These are phyloP conservation scores for Globisporangium irregulare DNA, from an alignment of 352 stramenopile genomes.

Conservation along the genomic window DNA sequence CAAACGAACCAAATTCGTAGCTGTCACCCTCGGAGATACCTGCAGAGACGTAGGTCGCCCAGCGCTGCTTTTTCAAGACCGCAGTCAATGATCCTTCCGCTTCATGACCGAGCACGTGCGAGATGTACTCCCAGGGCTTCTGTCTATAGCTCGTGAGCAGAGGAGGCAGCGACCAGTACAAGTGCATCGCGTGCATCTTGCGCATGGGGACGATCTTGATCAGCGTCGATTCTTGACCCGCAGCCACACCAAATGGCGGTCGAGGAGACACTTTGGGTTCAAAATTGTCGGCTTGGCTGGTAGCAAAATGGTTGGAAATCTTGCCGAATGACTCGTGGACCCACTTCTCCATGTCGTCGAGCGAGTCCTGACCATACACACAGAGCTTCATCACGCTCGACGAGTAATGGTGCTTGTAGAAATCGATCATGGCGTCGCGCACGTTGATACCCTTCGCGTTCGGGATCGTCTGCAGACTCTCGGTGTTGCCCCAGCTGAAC, in stretches of 20 bases:
- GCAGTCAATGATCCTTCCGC: slow-evolving; percentile 37
- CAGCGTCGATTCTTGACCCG: slow-evolving; percentile 28
- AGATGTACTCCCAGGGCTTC: slow-evolving; percentile 56
- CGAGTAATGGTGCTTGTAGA: slow-evolving; percentile 61
- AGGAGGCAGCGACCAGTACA: slow-evolving; percentile 55
- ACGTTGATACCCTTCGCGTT: slow-evolving; percentile 42
- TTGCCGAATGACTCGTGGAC: slow-evolving; percentile 47
- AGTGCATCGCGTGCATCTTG: slow-evolving; percentile 38
- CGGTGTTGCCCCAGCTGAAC: slow-evolving; percentile 80
- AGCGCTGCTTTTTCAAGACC: slow-evolving; percentile 36
- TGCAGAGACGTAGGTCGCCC: slow-evolving; percentile 42
- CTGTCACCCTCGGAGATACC: slow-evolving; percentile 48
- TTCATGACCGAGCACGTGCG: slow-evolving; percentile 55
- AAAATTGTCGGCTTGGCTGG: neutral
- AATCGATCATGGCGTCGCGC: slow-evolving; percentile 44
- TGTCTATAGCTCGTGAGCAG: slow-evolving; percentile 37
- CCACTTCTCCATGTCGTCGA: slow-evolving; percentile 58
- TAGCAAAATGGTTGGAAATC: slow-evolving; percentile 23
- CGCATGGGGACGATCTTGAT: slow-evolving; percentile 44
- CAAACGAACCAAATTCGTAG: slow-evolving; percentile 66
- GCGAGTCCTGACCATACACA: slow-evolving; percentile 55
- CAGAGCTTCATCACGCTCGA: slow-evolving; percentile 67
- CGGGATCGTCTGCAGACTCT: slow-evolving; percentile 46
- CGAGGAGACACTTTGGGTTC: neutral
- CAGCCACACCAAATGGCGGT: slow-evolving; percentile 31